phyloP scores from a whole-genome alignment of 139 green algal species.

The Chlorokybus atmophyticus region DNA sequence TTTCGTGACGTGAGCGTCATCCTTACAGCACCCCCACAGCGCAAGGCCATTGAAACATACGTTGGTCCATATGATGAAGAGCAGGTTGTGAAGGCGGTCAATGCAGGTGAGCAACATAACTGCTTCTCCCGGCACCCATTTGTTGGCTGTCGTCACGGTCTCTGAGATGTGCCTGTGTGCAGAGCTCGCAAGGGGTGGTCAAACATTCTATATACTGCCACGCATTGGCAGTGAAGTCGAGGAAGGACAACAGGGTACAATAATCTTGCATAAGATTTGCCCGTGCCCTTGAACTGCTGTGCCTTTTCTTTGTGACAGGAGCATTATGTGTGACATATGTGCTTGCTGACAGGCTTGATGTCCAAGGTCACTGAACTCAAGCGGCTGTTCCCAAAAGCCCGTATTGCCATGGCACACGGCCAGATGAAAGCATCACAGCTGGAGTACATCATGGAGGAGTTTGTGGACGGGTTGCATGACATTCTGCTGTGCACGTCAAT shows the following conservation, averaged over 20 bases:
- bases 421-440: slow-evolving; percentile 15
- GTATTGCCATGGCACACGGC: slow-evolving; percentile 18
- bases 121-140: too few relatives aligned
- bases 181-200: slow-evolving; percentile 26
- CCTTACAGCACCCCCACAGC: slow-evolving; percentile 26
- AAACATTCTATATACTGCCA: slow-evolving; percentile 28
- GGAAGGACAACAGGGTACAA: background rate
- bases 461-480: slow-evolving; percentile 17
- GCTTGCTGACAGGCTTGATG: too few relatives aligned
- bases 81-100: too few relatives aligned
- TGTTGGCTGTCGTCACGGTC: too few relatives aligned
- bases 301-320: too few relatives aligned
- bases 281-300: too few relatives aligned
- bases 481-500: slow-evolving; percentile 35
- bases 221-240: slow-evolving; percentile 18
- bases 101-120: too few relatives aligned
- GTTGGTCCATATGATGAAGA: slow-evolving; percentile 9
- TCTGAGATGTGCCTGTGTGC: too few relatives aligned
- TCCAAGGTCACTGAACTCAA: too few relatives aligned
- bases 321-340: too few relatives aligned
- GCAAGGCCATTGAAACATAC: slow-evolving; percentile 28
- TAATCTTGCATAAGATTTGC: too few relatives aligned
- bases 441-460: slow-evolving; percentile 22
- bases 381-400: slow-evolving; percentile 9
- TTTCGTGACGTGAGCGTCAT: slow-evolving; percentile 31